These are phyloP conservation scores for Friedmanniomyces endolithicus DNA, from an alignment of 495 filamentous ascomycete species.

Conservation along the genomic window DNA sequence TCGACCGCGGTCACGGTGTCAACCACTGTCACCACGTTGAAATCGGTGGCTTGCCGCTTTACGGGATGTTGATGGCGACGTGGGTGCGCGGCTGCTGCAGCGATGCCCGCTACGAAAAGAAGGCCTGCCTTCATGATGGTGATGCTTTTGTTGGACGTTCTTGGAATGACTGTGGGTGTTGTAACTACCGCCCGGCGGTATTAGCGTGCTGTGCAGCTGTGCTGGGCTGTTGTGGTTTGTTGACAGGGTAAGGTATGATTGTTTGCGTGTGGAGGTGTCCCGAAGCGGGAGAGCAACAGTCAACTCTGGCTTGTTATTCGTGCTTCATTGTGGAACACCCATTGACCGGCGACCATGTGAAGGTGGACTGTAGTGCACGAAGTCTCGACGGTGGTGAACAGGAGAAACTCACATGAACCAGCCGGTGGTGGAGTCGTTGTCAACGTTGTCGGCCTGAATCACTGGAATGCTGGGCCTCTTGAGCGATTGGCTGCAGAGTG, in stretches of 20 bases:
- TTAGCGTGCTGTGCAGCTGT: constrained; percentile 7
- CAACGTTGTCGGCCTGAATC: neutral
- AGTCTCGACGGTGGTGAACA: neutral
- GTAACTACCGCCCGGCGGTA: constrained; percentile 8
- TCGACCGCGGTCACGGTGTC: constrained; percentile 26
- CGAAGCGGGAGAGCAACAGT: neutral
- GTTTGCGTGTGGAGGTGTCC: neutral
- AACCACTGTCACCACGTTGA: neutral
- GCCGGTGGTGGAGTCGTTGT: neutral
- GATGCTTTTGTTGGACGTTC: neutral
- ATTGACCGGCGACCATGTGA: neutral
- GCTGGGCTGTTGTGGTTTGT: neutral
- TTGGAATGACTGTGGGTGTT: neutral
- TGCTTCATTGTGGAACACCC: neutral
- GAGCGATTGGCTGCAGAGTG: neutral
- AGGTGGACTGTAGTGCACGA: neutral
- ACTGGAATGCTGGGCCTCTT: neutral
- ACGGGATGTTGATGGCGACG: constrained; percentile 1
- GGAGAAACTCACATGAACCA: neutral
- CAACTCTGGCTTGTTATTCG: neutral
- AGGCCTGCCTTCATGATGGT: constrained; percentile 15
- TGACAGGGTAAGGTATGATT: neutral
- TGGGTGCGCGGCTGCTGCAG: constrained; percentile 6
- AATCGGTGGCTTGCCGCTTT: neutral
- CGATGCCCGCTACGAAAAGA: constrained; percentile 1